Evolutionary conservation across 306 rosid genomes (phyloP).

Genomic region (Dalbergia oliveri): DNA sequence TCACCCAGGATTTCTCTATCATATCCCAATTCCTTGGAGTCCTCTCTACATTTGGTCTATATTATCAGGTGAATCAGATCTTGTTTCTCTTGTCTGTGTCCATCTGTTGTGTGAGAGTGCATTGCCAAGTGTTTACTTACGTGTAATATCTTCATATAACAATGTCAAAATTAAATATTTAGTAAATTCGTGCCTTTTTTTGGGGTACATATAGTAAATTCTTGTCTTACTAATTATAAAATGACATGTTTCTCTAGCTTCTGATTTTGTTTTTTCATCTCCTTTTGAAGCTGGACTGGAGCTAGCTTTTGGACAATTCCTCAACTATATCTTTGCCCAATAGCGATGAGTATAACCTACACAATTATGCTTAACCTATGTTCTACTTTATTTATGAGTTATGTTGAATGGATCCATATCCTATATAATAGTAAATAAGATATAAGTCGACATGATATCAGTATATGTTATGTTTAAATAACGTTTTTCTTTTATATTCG

Average conservation of each 20-base stretch:
- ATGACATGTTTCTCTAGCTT: slow-evolving; percentile 20
- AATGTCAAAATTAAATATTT: not conserved
- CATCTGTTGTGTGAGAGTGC: not conserved
- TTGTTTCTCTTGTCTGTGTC: slow-evolving; percentile 8
- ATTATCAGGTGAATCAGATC: slow-evolving; percentile 46
- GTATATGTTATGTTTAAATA: too few relatives aligned
- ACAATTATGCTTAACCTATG: not conserved
- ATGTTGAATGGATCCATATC: too few relatives aligned
- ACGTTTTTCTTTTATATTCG: too few relatives aligned
- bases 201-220: not conserved
- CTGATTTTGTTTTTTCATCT: not conserved
- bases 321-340: slow-evolving; percentile 12
- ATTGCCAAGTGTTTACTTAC: not conserved
- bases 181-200: not conserved
- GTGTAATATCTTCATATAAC: slow-evolving; percentile 2
- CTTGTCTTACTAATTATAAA: not conserved
- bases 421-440: too few relatives aligned
- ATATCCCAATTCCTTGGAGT: slow-evolving; percentile 47
- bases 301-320: slow-evolving; percentile 31
- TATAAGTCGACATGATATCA: too few relatives aligned
- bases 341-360: slow-evolving; percentile 13
- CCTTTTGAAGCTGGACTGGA: slow-evolving; percentile 41
- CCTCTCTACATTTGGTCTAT: slow-evolving; percentile 49
- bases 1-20: slow-evolving; percentile 56
- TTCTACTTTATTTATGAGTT: not conserved